Evolutionary conservation across 2,329 filamentous ascomycete genomes (phyloP).

Genomic region (Claviceps humidiphila): DNA sequence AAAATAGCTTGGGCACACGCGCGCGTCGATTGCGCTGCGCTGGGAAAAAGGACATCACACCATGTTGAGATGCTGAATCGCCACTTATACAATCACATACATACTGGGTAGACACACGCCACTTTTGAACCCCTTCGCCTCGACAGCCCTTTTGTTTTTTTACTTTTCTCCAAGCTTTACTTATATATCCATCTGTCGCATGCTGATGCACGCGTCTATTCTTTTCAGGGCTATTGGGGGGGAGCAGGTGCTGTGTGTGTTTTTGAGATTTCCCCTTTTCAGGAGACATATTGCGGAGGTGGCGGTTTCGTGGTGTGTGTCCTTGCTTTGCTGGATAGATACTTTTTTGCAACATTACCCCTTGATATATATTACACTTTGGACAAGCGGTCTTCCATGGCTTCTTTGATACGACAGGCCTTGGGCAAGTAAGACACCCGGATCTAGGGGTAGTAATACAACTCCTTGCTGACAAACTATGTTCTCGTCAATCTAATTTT

Average conservation of each 20-base stretch:
- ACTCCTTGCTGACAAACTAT: not conserved
- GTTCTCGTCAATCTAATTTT: constrained; percentile 1
- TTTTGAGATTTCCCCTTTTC: constrained; percentile 13
- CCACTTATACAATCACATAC: constrained; percentile 3
- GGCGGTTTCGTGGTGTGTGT: constrained; percentile 7
- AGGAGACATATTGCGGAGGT: constrained; percentile 1
- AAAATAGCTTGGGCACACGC: constrained; percentile 9
- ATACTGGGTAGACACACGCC: constrained; percentile 9
- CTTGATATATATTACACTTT: constrained; percentile 5
- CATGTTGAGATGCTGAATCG: constrained; percentile 2
- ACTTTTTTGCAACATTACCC: constrained; percentile 8
- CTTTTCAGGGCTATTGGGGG: not conserved
- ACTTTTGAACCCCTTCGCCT: not conserved
- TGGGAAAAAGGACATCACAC: constrained; percentile 4
- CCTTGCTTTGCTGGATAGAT: constrained; percentile 12
- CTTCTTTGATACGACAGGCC: not conserved
- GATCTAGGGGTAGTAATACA: not conserved
- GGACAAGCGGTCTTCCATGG: constrained; percentile 13
- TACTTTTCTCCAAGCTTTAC: not conserved
- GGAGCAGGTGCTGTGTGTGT: constrained; percentile 5
- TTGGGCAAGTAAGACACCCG: not conserved
- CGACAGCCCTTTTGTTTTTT: not conserved
- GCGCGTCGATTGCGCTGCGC: constrained; percentile 18
- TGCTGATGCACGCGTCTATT: not conserved
- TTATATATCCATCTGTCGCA: not conserved